Evolutionary conservation across 257 asterid species (phyloP), one percentile per base, ranked within the genome.

Genomic region (Knoxia roxburghii): DNA sequence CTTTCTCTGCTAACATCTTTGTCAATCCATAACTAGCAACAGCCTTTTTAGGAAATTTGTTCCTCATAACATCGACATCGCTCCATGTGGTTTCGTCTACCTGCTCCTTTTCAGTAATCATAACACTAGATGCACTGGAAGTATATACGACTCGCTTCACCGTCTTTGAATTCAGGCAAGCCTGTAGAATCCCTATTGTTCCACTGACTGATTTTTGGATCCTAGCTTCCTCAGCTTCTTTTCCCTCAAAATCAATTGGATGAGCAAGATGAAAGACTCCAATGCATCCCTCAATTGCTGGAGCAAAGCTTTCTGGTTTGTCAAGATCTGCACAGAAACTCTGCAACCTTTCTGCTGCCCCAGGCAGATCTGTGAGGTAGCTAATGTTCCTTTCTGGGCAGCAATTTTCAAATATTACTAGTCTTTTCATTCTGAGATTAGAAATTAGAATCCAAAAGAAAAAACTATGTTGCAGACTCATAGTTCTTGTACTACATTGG

Each of bases 261-360:
- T 89, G 96, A 17, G 91, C 95, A 69, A 69, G 75, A 77, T 89
- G 96, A 72, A 87, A 89, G 6, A 87, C 84, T 1, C 96, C 91
- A 55, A 43, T 3, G 82, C 95, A 89, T 5, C 93, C 96, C 46
- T 80, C 75, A 0, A 89, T 70, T 67, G 95, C 84, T 4, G 79
- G 68, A 0, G 40, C 61, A 53, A 89, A 89, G 60, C 73, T 73
- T 11, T 75, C 81, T 2, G 94, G 91, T 0, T 75, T 72, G 63
- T 82, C 82, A 17, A 88, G 74, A 61, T 86, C 88, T 2, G 94
- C 96, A 32, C 53, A 33, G 87, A 82, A 86, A 35, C 86, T 73
- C 17, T 53, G 49, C 7, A 88, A 81, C 65, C 85, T 78, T 24
- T 82, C 85, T 7, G 83, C 55, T 61, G 90, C 86, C 5, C 81